These are phyloP conservation scores for Lipomyces orientalis DNA, from an alignment of 805 yeast genomes.

Conservation along the genomic window DNA sequence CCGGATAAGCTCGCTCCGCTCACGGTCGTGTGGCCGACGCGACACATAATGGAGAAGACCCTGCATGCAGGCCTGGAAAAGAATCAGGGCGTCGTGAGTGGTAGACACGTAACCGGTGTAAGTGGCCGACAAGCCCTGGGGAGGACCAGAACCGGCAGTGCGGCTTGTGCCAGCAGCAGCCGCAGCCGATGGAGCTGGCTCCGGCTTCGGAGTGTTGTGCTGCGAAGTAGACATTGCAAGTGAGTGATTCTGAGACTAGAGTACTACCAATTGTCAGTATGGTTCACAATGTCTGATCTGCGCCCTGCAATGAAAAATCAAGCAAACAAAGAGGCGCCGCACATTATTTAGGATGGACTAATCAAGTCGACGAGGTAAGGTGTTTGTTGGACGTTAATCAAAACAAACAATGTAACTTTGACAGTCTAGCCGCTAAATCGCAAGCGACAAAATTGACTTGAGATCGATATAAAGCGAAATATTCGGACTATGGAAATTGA, in stretches of 20 bases:
- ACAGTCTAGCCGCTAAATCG: background rate
- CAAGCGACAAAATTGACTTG: background rate
- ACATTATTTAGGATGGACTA: background rate
- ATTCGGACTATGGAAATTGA: background rate
- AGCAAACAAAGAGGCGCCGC: background rate
- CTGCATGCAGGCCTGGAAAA: conserved; percentile 78
- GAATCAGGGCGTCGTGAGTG: conserved; percentile 79
- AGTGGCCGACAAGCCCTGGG: conserved; percentile 51
- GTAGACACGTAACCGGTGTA: conserved; percentile 78
- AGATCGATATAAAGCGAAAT: conserved; percentile 2
- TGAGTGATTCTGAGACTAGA: too few species aligned
- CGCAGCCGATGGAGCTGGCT: conserved; percentile 8
- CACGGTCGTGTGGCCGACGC: conserved; percentile 83
- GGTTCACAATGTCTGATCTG: background rate
- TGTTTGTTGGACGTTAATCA: background rate
- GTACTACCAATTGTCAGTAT: background rate
- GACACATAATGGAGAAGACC: conserved; percentile 65
- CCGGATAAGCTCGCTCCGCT: conserved; percentile 65
- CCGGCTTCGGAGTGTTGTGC: conserved; percentile 25
- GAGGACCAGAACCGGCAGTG: conserved; percentile 17
- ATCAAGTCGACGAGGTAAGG: background rate
- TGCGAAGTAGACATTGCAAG: conserved; percentile 23
- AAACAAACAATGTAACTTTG: background rate
- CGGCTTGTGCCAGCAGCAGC: background rate
- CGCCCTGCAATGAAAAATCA: background rate